Evolutionary conservation across 345 rosid genomes (phyloP).

Genomic region (Raphanus sativus): DNA sequence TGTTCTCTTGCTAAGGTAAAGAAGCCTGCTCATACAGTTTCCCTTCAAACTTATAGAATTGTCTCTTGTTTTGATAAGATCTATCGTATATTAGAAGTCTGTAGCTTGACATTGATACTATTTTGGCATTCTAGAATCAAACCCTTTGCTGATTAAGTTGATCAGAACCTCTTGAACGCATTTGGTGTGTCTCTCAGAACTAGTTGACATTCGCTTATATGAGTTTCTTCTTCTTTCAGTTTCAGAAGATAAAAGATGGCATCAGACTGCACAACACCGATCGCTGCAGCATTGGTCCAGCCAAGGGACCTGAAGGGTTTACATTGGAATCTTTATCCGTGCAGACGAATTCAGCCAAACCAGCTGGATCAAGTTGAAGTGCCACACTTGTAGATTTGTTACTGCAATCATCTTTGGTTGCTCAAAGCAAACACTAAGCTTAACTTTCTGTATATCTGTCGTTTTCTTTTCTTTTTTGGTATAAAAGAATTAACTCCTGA

Average conservation of each 20-base stretch:
- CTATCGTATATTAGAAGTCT: background rate
- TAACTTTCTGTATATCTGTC: constrained; percentile 27
- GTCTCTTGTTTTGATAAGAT: background rate
- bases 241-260: constrained; percentile 86
- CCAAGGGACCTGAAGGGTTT: constrained; percentile 59
- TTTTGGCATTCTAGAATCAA: no score
- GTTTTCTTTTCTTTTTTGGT: constrained; percentile 1
- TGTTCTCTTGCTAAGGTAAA: constrained; percentile 86
- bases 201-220: background rate
- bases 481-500: constrained; percentile 19
- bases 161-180: background rate
- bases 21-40: background rate
- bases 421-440: constrained; percentile 28
- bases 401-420: constrained; percentile 30
- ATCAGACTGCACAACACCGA: constrained; percentile 62
- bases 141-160: background rate
- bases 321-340: constrained; percentile 50
- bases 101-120: background rate
- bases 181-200: constrained; percentile 7
- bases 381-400: background rate
- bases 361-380: constrained; percentile 43
- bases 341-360: constrained; percentile 39
- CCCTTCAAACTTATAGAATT: background rate
- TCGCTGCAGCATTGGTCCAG: constrained; percentile 58
- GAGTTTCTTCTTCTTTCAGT: constrained; percentile 47